These are phyloP conservation scores for Aureobasidium pullulans DNA, from an alignment of 2,329 filamentous ascomycete species.

Conservation along the genomic window DNA sequence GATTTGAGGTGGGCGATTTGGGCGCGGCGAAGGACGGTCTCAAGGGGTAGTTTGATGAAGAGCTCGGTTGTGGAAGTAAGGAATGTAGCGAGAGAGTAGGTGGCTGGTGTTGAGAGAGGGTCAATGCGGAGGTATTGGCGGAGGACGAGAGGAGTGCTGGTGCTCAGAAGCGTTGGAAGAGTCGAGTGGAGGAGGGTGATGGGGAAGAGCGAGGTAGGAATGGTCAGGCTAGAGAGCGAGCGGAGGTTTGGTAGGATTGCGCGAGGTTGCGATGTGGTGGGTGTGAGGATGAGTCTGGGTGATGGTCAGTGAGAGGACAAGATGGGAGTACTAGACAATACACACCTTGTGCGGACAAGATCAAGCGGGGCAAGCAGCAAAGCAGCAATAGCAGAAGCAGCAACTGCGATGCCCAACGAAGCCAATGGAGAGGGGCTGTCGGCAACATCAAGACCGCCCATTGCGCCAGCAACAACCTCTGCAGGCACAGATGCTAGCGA, in stretches of 20 bases:
- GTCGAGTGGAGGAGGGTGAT: slow-evolving; percentile 85
- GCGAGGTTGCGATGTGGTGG: slow-evolving; percentile 61
- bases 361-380: slow-evolving; percentile 81
- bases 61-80: slow-evolving; percentile 71
- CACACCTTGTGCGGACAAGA: slow-evolving; percentile 67
- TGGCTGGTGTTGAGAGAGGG: slow-evolving; percentile 68
- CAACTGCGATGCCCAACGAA: slow-evolving; percentile 65
- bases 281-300: slow-evolving; percentile 69
- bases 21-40: slow-evolving; percentile 83
- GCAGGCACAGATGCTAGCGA: slow-evolving; percentile 49
- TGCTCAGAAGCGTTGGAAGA: slow-evolving; percentile 72
- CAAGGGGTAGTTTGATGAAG: slow-evolving; percentile 79
- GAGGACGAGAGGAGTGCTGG: slow-evolving; percentile 76
- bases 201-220: slow-evolving; percentile 59
- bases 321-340: not conserved
- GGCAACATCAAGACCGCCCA: slow-evolving; percentile 68
- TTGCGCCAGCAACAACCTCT: slow-evolving; percentile 23
- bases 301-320: slow-evolving; percentile 14
- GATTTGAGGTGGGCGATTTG: slow-evolving; percentile 65
- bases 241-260: slow-evolving; percentile 72
- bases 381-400: slow-evolving; percentile 62
- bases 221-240: slow-evolving; percentile 62
- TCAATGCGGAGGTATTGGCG: slow-evolving; percentile 80
- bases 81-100: slow-evolving; percentile 78
- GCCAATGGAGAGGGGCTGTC: slow-evolving; percentile 76